Base-by-base conservation (phyloP, 1,284 basidiomycete species). In the Dichomitus squalens region DNA sequence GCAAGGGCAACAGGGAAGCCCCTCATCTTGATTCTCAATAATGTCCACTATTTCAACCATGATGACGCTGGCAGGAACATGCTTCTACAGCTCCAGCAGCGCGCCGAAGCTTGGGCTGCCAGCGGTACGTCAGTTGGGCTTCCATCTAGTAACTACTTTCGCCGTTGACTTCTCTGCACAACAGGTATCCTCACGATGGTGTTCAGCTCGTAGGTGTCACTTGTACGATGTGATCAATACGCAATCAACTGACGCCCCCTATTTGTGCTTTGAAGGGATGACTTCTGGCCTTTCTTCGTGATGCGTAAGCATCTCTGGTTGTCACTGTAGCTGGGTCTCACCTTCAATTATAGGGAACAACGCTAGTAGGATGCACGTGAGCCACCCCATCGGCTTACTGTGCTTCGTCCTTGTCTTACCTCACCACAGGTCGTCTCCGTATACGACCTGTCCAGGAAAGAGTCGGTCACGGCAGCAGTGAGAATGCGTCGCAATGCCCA, bases 31-130 rank as follows among this genome's bases (percentile, higher is more conserved):
- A 84, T 93, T 41, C 77, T 95, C 66, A 93, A 87, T 69, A 88
- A 88, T 62, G 73, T 93, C 3, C 93, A 95, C 63, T 84, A 85
- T 64, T 88, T 93, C 73, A 84, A 87, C 43, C 90, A 93, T 64
- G 84, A 92, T 59, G 87, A 89, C n/a, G 86, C 85, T 25, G 93
- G 92, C 0, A 79, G 81, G 58, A 84, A 88, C 31, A 81, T 95
- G 72, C 75, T 96, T 8, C 76, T 93, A 60, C 92, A 93, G 68
- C 78, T 95, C 16, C 93, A 95, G 69, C 91, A 92, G 67, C 82
- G 86, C 46, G 93, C 92, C 4, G 93, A 95, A 70, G 76, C 86
- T 9, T 95, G 93, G 92, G 86, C 90, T 1, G 88, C 89, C 11
- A 85, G 87, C 72, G 80, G 92, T 90, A 64, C 64, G 82, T 73